Base-by-base conservation (phyloP, 306 rosid genomes). In the Quercus rubra region DNA sequence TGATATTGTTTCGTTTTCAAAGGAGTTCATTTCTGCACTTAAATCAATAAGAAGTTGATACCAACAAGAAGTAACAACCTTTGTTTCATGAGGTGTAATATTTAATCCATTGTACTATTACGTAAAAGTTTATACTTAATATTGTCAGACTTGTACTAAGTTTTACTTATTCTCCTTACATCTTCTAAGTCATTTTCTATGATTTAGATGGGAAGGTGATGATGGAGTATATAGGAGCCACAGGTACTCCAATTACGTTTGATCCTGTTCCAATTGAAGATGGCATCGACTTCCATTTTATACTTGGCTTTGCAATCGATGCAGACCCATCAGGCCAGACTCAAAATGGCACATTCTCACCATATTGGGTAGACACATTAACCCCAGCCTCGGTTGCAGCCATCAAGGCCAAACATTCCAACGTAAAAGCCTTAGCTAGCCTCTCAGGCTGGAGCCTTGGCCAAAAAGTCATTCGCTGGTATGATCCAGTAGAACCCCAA, bases 221-320 rank as follows among this genome's bases (percentile, higher is more conserved):
- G 86, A 89, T 86, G 93, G 93, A 91, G 74, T 89, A 87, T 80
- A 89, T 89, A 17, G 89, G 93, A 82, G 96, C 91, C 55, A 82
- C 89, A 0, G 90, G 93, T 15, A 55, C 78, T 6, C 84, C 77
- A 0, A 57, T 87, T 35, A 72, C 74, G 43, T 77, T 84, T 17
- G 63, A 82, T 18, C 18, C 43, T 5, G 83, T 86, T 12, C 96
- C 96, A 6, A 55, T 89, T 23, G 28, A 59, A 21, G 43, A 79
- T 3, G 80, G 67, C 9, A 87, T 89, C 28, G 79, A 86, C 80
- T 91, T 87, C 75, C 83, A 89, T 70, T 91, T 89, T 82, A 72
- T 87, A 70, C 85, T 86, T 4, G 35, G 88, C 46, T 89, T 91
- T 64, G 91, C 91, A 19, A 77, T 89, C 10, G 88, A 89, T 33